Percentiles rank a stretch among this genome's conserved stretches.
These are phyloP conservation scores for Jamesozyma hellenica DNA, from an alignment of 805 yeast genomes.

Conservation along the genomic window DNA sequence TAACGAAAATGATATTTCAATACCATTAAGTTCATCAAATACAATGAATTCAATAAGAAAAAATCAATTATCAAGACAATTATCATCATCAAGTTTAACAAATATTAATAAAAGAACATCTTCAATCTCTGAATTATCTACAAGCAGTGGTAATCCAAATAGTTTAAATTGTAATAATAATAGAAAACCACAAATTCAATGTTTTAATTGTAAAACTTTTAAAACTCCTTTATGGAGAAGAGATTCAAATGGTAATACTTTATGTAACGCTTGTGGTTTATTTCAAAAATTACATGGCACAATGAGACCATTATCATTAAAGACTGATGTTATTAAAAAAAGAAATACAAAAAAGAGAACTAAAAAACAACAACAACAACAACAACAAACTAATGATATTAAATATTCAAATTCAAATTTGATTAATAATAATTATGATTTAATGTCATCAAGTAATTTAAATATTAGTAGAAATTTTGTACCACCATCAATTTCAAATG, in stretches of 20 bases:
- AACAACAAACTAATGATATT: constrained; percentile 5
- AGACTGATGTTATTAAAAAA: constrained; percentile 86
- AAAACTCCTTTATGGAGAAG: constrained; percentile 95
- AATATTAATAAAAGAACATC: constrained; percentile 18
- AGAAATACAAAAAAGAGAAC: constrained; percentile 56
- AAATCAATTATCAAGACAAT: constrained; percentile 16
- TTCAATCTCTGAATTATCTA: constrained; percentile 14
- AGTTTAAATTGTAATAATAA: background rate
- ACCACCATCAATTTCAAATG: constrained; percentile 7
- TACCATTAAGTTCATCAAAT: constrained; percentile 5
- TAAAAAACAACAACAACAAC: constrained; percentile 17
- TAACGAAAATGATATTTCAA: constrained; percentile 5
- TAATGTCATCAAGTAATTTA: background rate
- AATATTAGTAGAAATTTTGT: constrained; percentile 7
- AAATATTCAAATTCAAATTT: background rate
- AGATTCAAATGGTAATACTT: constrained; percentile 81
- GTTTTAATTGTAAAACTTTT: constrained; percentile 84
- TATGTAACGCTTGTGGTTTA: constrained; percentile 94
- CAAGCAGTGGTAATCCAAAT: constrained; percentile 3
- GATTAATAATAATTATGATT: background rate
- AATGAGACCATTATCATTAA: constrained; percentile 80
- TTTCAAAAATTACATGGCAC: constrained; percentile 92
- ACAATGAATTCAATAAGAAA: constrained; percentile 24
- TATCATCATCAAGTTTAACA: constrained; percentile 23
- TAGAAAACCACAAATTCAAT: constrained; percentile 34